Evolutionary conservation across 768 basidiomycete genomes (phyloP).

Genomic region (Rhodotorula babjevae): DNA sequence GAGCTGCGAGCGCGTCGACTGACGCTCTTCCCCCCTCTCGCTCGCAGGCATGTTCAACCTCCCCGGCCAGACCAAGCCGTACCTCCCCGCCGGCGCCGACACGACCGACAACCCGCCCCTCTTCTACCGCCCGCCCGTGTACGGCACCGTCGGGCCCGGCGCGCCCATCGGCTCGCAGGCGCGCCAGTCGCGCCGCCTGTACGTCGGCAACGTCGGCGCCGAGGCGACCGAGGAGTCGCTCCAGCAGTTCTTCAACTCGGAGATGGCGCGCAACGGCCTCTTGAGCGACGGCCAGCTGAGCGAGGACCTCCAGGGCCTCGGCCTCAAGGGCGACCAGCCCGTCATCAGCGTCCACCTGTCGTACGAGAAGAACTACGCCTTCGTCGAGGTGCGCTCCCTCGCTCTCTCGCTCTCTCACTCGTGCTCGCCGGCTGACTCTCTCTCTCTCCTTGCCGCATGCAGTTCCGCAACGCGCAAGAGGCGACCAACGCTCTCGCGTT

Average conservation of each 20-base stretch:
- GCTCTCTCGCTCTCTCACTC: neutral
- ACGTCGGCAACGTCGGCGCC: slow-evolving; percentile 93
- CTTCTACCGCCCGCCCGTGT: slow-evolving; percentile 36
- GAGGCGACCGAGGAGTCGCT: slow-evolving; percentile 90
- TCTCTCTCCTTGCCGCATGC: neutral
- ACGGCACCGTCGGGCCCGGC: slow-evolving; percentile 53
- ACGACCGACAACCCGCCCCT: slow-evolving; percentile 50
- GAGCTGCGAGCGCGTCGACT: no score
- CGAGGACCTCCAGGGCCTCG: slow-evolving; percentile 47
- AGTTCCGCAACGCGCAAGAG: slow-evolving; percentile 97
- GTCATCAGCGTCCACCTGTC: slow-evolving; percentile 93
- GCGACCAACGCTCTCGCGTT: slow-evolving; percentile 95
- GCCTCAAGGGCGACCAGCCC: slow-evolving; percentile 68
- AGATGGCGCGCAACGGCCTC: slow-evolving; percentile 88
- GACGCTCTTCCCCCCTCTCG: neutral
- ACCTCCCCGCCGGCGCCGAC: slow-evolving; percentile 58
- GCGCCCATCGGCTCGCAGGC: slow-evolving; percentile 46
- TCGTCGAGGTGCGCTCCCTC: slow-evolving; percentile 71
- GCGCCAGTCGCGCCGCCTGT: slow-evolving; percentile 87
- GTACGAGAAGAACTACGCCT: slow-evolving; percentile 98
- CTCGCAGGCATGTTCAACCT: slow-evolving; percentile 82
- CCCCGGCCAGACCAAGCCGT: slow-evolving; percentile 67
- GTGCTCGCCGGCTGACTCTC: neutral
- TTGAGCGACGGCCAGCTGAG: slow-evolving; percentile 43
- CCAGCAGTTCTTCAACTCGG: slow-evolving; percentile 87